Base-by-base conservation (phyloP, 225 moss, liverwort and hornwort species). In the Anthoceros angustus region DNA sequence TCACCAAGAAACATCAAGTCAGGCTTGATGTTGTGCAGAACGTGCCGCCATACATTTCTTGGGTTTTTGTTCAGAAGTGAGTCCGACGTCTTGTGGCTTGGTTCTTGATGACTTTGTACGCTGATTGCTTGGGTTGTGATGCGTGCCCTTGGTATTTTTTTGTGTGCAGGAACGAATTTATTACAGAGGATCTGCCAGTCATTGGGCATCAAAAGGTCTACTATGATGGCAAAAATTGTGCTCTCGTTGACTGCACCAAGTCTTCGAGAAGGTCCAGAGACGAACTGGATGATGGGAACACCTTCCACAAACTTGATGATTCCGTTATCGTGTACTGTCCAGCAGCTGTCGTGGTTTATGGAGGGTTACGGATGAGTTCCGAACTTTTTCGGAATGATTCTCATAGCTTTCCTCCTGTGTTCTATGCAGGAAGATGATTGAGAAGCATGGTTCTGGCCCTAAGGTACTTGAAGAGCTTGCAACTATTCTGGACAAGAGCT, bases 231-330 rank as follows among this genome's bases (percentile, higher is more conserved):
- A 55, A 23, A 55, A 55, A 55, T 20, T 55, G 55, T 55, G 55
- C 55, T 55, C 32, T 32, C 32, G 55, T 55, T 5, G 55, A 55
- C 55, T 55, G n/a, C 7, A 23, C 23, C 8, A 55, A 55, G 14
- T 32, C 32, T 32, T 32, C 32, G 32, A 32, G 32, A 32, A 32
- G 32, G 32, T 32, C 32, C 32, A 55, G 23, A 23, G 55, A 23
- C n/a, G 55, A 55, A 23, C 16, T 55, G 55, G 55, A 55, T 18
- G 55, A 55, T 18, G 55, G 10, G 14, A 55, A 7, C n/a, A 18
- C 18, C n/a, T 55, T 55, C 55, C 18, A 23, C 55, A 55, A 55
- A 55, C 55, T 55, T 55, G 55, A 55, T 55, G 55, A 55, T 55
- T 18, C 55, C 55, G 23, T 55, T 9, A 55, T 55, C 18, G 23